Base-by-base conservation (phyloP, 306 rosid species). In the Acacia crassicarpa region DNA sequence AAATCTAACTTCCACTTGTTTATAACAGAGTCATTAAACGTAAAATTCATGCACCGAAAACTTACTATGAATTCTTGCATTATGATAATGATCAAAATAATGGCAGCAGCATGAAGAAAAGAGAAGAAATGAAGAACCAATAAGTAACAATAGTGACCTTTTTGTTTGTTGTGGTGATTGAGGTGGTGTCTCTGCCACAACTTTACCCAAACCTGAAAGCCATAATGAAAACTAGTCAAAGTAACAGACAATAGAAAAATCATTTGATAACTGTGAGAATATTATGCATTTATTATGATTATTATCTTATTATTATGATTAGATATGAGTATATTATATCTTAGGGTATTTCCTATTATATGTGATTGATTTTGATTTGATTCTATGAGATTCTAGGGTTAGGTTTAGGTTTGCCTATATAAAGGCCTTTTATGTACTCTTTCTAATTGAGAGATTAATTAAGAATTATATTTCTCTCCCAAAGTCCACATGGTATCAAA, bases 141-240 rank as follows among this genome's bases (percentile, higher is more conserved):
- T 15, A 38, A 81, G 25, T 41, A 45, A 74, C 48, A 58, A 48
- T n/a, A 76, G 45, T 82, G 81, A 92, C 99, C 93, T 92, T 79
- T 79, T 84, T 49, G 46, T 56, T 78, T 88, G 93, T 78, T 84
- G 88, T n/a, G 98, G 99, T 15, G 97, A 93, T 88, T 85, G 94
- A 72, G 79, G 83, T 1, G 99, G 99, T 75, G 98, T 93, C 86
- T 89, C 90, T 76, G 45, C 84, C 80, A 96, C 98, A 54, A 93
- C 92, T 81, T 89, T 88, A 72, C 99, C 99, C 88, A 95, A 89
- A 79, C 99, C 99, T 95, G 68, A 69, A 46, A 76, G 77, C 78
- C 75, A 78, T 73, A 54, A 51, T 46, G n/a, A 68, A 43, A 82
- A 67, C 32, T 51, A 68, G 79, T 43, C 78, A 44, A 77, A 30